Conservation (phyloP, 2,329 filamentous ascomycete genomes). For the Colletotrichum musae region DNA sequence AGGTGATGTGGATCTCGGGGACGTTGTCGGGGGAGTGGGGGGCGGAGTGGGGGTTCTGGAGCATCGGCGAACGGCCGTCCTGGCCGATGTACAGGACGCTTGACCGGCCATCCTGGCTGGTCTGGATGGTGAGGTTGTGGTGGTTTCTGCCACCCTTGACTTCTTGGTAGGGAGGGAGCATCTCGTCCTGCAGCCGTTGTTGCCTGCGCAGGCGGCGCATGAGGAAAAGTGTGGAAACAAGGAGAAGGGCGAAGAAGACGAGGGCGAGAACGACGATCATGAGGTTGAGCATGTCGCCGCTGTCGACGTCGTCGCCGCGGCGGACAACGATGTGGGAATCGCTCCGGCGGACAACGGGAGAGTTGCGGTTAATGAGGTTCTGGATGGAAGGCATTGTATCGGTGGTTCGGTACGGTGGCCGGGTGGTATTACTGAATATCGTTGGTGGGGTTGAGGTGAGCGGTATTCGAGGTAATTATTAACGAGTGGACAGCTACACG, state of each 20-base stretch:
- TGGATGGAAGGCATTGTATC: conserved; percentile 56
- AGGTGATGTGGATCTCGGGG: conserved; percentile 97
- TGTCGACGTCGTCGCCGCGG: conserved; percentile 58
- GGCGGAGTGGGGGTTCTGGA: conserved; percentile 81
- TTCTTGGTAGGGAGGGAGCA: conserved; percentile 80
- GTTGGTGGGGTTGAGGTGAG: conserved; percentile 22
- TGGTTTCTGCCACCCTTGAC: conserved; percentile 66
- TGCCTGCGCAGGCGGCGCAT: conserved; percentile 76
- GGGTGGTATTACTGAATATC: conserved; percentile 26
- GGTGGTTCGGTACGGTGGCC: conserved; percentile 21
- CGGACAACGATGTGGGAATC: conserved; percentile 50
- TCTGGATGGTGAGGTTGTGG: conserved; percentile 71
- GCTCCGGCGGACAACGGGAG: conserved; percentile 55
- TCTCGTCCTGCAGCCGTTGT: conserved; percentile 63
- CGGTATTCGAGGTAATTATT: conserved; percentile 35
- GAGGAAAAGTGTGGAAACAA: conserved; percentile 78
- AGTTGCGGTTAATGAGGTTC: conserved; percentile 55
- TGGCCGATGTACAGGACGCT: conserved; percentile 85
- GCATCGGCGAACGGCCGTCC: conserved; percentile 78
- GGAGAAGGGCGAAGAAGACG: conserved; percentile 78
- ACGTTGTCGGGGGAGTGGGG: conserved; percentile 86
- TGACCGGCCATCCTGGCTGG: conserved; percentile 66
- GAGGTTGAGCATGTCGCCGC: conserved; percentile 78
- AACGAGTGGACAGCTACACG: conserved; percentile 29
- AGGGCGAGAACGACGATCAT: conserved; percentile 86